Evolutionary conservation across 345 rosid species (phyloP), one percentile per base, ranked within the genome.

Genomic region (Eutrema yunnanense): DNA sequence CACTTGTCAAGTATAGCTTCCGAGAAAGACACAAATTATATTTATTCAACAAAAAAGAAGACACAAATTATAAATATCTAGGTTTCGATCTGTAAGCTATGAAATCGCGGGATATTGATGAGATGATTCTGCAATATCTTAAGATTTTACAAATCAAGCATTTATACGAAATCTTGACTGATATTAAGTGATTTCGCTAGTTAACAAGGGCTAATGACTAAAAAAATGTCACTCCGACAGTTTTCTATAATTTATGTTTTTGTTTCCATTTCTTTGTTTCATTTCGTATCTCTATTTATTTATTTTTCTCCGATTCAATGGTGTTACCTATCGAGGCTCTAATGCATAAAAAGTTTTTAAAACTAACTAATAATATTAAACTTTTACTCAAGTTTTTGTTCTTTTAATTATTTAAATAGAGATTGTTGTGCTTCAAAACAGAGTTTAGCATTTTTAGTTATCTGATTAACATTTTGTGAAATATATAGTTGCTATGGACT

Each of bases 1-100:
- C 66, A 70, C 8, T 59, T 70, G 74, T 48, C 66, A 60, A 40
- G 41, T 49, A 13, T 59, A 27, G 58, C 66, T 71, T 49, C 67
- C 9, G 50, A 37, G 65, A 59, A 60, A 60, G 48, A 48, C 47
- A 27, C 67, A 30, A 6, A 56, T n/a, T 44, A 33, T 33, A 46
- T 3, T 30, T 30, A 30, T 0, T 0, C 33, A 30, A 30, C 3
- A 30, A 30, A 30, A 4, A 30, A 4, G 0, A 30, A 30, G 34
- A 32, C 34, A 32, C 34, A 9, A 8, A 48, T 12, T 33, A 33
- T 33, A 33, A 11, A 42, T 32, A 27, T 42, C 3, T 29, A 61
- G 13, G 38, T 62, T 41, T 44, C 22, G 16, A 26, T 60, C 4
- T 42, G 50, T 13, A 27, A 27, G 50, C 65, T 57, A 57, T 4